Conservation (phyloP, 2,329 filamentous ascomycete genomes). For the Sporothrix brasiliensis region DNA sequence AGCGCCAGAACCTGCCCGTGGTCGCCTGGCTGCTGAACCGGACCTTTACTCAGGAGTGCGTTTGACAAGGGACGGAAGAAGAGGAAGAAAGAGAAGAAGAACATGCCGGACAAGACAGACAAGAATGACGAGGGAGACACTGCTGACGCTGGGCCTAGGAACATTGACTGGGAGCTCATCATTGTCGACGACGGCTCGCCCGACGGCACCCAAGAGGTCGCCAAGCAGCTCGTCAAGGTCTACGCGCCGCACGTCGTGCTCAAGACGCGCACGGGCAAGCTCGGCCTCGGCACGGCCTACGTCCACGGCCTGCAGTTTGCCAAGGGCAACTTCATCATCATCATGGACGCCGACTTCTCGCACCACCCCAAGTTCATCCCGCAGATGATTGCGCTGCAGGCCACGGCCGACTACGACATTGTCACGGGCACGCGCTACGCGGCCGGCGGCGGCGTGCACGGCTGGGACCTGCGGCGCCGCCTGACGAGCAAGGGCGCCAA, state of each 20-base stretch:
- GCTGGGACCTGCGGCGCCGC: slow-evolving; percentile 93
- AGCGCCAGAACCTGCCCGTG: slow-evolving; percentile 94
- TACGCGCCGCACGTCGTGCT: slow-evolving; percentile 81
- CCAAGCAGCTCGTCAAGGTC: slow-evolving; percentile 83
- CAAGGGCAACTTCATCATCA: slow-evolving; percentile 94
- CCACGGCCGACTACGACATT: slow-evolving; percentile 81
- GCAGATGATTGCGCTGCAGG: slow-evolving; percentile 84
- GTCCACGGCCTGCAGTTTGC: slow-evolving; percentile 90
- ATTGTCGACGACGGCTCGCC: slow-evolving; percentile 98
- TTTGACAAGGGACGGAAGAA: background rate
- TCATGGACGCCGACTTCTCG: slow-evolving; percentile 99
- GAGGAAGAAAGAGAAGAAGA: background rate
- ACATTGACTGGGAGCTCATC: slow-evolving; percentile 95
- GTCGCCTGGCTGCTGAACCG: slow-evolving; percentile 91
- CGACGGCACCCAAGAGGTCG: slow-evolving; percentile 90
- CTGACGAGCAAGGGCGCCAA: slow-evolving; percentile 86
- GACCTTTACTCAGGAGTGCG: slow-evolving; percentile 86
- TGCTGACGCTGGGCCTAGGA: slow-evolving; percentile 53
- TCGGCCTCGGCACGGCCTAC: slow-evolving; percentile 95
- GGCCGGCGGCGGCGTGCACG: slow-evolving; percentile 84
- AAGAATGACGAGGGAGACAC: too few species aligned
- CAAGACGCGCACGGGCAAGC: slow-evolving; percentile 87
- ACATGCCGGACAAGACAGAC: background rate
- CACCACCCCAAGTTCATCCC: slow-evolving; percentile 99
- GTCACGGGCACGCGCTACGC: slow-evolving; percentile 96